Conservation (phyloP, 225 moss, liverwort and hornwort genomes). For the Physcomitrellopsis africana region DNA sequence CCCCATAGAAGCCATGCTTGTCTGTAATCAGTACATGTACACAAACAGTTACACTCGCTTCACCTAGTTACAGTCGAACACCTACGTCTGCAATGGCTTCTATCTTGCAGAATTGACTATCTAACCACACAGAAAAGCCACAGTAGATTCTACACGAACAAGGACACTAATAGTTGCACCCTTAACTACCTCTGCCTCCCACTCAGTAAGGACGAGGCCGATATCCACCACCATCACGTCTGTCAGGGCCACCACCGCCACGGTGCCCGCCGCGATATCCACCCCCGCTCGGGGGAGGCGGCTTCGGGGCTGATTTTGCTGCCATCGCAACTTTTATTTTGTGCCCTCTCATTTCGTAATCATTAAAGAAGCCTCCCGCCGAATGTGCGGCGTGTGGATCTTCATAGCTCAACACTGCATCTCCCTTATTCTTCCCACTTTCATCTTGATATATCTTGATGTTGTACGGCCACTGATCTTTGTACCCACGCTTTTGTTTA, state of each 20-base stretch:
- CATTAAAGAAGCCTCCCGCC: slow-evolving; percentile 92
- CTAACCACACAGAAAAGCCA: too few species aligned
- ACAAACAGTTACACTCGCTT: too few species aligned
- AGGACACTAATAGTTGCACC: too few species aligned
- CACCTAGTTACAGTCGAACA: too few species aligned
- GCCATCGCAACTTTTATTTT: slow-evolving; percentile 97
- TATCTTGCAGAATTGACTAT: too few species aligned
- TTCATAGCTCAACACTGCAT: slow-evolving; percentile 93
- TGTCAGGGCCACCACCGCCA: slow-evolving; percentile 77
- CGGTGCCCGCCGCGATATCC: slow-evolving; percentile 70
- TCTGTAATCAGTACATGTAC: too few species aligned
- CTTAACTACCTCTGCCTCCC: not conserved
- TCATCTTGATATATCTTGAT: slow-evolving; percentile 96
- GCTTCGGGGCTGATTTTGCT: slow-evolving; percentile 89
- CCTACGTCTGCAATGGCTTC: too few species aligned
- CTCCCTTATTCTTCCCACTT: slow-evolving; percentile 85
- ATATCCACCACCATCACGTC: slow-evolving; percentile 90
- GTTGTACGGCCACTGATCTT: slow-evolving; percentile 99
- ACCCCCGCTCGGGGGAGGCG: slow-evolving; percentile 65
- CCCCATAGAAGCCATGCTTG: too few species aligned
- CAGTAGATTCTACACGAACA: too few species aligned
- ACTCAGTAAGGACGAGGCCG: slow-evolving; percentile 91
- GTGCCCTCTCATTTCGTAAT: slow-evolving; percentile 82
- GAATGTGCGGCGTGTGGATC: slow-evolving; percentile 95
- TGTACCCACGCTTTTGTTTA: slow-evolving; percentile 98